Conservation (phyloP, 495 filamentous ascomycete genomes). For the Aspergillus kassunensis region DNA sequence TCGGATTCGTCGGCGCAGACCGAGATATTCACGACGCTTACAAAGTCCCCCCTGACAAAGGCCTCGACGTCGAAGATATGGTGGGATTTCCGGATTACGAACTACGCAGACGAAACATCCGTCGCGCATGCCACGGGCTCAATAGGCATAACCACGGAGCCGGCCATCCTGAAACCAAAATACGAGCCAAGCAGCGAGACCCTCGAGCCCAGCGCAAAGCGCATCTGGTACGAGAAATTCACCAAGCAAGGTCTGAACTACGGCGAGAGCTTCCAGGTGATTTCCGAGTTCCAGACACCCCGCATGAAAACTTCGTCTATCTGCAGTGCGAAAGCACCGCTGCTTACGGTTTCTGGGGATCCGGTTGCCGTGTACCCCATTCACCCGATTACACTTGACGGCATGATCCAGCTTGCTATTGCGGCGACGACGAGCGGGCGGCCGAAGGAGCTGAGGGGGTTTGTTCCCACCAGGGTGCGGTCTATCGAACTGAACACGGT, state of each 20-base stretch:
- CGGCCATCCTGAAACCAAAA: neutral
- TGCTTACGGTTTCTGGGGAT: neutral
- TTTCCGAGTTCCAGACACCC: slow-evolving; percentile 1
- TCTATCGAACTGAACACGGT: neutral
- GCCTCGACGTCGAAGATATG: slow-evolving; percentile 1
- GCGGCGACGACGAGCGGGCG: neutral
- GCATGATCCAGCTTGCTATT: neutral
- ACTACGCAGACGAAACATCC: slow-evolving; percentile 1
- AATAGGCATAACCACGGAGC: neutral
- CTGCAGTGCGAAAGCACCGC: neutral
- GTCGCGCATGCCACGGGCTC: slow-evolving; percentile 10
- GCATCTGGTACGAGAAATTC: slow-evolving; percentile 3
- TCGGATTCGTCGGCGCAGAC: neutral
- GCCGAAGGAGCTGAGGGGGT: neutral
- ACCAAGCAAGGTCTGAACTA: slow-evolving; percentile 2
- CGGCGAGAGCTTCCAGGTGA: slow-evolving; percentile 1
- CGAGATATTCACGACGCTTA: slow-evolving; percentile 5
- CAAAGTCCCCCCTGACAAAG: neutral
- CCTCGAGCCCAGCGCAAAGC: neutral
- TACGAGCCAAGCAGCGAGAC: neutral
- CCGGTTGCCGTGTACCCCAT: neutral
- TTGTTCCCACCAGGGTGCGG: neutral
- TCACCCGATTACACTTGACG: slow-evolving; percentile 5
- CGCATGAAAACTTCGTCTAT: neutral
- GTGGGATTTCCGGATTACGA: slow-evolving; percentile 13